Evolutionary conservation across 192 early-diverging fungal species (phyloP), one percentile per base, ranked within the genome.

Genomic region (Coemansia sp.): DNA sequence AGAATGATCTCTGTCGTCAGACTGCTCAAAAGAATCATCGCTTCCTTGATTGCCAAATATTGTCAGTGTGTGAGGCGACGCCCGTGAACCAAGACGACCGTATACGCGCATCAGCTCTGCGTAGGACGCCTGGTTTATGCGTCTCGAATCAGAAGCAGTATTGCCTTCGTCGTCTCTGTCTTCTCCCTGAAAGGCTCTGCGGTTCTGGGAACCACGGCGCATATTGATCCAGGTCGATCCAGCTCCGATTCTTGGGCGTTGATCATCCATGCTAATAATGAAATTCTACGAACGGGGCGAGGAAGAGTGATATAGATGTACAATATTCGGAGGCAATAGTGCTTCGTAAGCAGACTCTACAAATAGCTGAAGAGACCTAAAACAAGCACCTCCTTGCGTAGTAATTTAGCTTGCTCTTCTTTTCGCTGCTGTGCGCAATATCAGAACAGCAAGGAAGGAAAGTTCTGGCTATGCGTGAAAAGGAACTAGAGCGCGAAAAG

Each of bases 141-240:
- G 57, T 19, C 57, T 16, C 2, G 39, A 16, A 40, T 15, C 57
- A 3, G 32, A 9, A 59, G 57, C n/a, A 0, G 57, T 38, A 18
- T 16, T 59, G 39, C 38, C 39, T 38, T 59, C 32, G 15, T 41
- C 38, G 6, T 59, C 57, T 11, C 19, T 18, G 3, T 54, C 42
- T 13, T 62, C 59, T 13, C 43, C 54, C 19, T 37, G 41, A 37
- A 53, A 45, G 37, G 11, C 45, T 5, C 45, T 26, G 44, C 69
- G 42, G 53, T 26, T 48, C 32, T 48, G 56, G 5, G 63, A 21
- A n/a, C 47, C 50, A 13, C 67, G 70, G 10, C 67, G 73, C 61
- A 71, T 67, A 32, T 70, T 60, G 50, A 81, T 67, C 79, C 79
- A 81, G 23, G 70, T 70, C 40, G 79, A 81, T 67, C 74, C 60